Evolutionary conservation across 768 basidiomycete species (phyloP).

Genomic region (Chalciporus pseudorubinellus): DNA sequence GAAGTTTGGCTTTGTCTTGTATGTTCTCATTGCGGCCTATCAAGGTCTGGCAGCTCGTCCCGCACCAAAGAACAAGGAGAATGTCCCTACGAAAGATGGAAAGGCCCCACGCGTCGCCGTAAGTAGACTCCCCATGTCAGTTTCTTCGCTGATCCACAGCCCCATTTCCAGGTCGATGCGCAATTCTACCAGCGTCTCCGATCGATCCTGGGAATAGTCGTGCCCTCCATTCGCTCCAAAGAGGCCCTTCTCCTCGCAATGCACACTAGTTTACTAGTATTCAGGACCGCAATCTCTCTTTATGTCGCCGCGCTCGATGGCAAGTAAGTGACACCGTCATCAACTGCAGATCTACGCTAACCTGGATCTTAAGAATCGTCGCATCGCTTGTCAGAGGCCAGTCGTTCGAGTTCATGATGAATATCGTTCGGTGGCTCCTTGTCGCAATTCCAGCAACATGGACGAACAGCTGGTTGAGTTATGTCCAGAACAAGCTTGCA

Average conservation of each 20-base stretch:
- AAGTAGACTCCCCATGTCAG: constrained; percentile 24
- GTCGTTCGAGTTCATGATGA: constrained; percentile 71
- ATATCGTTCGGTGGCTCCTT: constrained; percentile 86
- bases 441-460: constrained; percentile 93
- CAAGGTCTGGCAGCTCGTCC: constrained; percentile 50
- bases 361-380: constrained; percentile 66
- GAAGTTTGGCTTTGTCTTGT: constrained; percentile 66
- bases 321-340: constrained; percentile 48
- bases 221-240: constrained; percentile 80
- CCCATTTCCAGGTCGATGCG: constrained; percentile 69
- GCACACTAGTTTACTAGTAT: constrained; percentile 87
- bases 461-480: constrained; percentile 91
- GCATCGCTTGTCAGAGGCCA: constrained; percentile 90
- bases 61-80: constrained; percentile 15
- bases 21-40: constrained; percentile 67
- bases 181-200: constrained; percentile 83
- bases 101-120: constrained; percentile 68
- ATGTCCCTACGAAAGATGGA: constrained; percentile 29
- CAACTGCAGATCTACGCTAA: constrained; percentile 1
- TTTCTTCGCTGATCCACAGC: background rate
- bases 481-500: constrained; percentile 89
- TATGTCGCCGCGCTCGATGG: constrained; percentile 96
- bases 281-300: constrained; percentile 86
- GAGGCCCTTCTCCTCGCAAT: constrained; percentile 84
- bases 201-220: constrained; percentile 79